phyloP scores from a whole-genome alignment of 75 land plant species.

The Chamaecyparis obtusa region DNA sequence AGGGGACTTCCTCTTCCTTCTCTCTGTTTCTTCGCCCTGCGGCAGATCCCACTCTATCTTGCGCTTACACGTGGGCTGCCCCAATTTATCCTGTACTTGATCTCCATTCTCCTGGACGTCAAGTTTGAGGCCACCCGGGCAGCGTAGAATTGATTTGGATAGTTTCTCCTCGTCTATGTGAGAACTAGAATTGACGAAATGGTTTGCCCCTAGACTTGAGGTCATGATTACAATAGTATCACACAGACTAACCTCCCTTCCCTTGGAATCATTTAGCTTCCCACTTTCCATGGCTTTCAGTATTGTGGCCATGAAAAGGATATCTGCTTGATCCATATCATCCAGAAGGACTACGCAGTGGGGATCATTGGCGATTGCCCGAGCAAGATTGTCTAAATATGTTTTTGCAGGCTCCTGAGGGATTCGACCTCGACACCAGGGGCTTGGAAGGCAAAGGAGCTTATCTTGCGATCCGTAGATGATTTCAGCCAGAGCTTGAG shows the following conservation, averaged over 20 bases:
- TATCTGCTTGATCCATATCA: slow-evolving; percentile 74
- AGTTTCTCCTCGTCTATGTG: neutral
- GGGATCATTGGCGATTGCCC: slow-evolving; percentile 63
- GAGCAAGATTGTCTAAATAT: slow-evolving; percentile 52
- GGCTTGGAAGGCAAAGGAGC: slow-evolving; percentile 34
- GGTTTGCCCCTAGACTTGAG: slow-evolving; percentile 33
- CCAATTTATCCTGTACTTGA: neutral
- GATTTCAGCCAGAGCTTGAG: slow-evolving; percentile 62
- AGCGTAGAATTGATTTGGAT: neutral
- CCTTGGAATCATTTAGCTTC: slow-evolving; percentile 64
- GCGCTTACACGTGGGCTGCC: neutral
- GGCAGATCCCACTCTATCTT: neutral
- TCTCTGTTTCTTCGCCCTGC: neutral
- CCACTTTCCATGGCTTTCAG: slow-evolving; percentile 75
- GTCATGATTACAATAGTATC: slow-evolving; percentile 76
- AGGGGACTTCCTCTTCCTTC: neutral
- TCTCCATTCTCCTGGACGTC: neutral
- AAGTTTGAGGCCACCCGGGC: neutral
- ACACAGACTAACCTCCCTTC: slow-evolving; percentile 69
- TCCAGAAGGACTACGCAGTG: slow-evolving; percentile 67
- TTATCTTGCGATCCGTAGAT: slow-evolving; percentile 50
- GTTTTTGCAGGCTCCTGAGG: slow-evolving; percentile 45
- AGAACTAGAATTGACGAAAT: neutral
- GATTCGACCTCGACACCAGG: neutral
- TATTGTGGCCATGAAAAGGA: slow-evolving; percentile 33